A percentile compares a stretch with the other conserved stretches of the same genome.
These are phyloP conservation scores for Heracleum sosnowskyi DNA, from an alignment of 129 eudicot genomes.

Conservation along the genomic window DNA sequence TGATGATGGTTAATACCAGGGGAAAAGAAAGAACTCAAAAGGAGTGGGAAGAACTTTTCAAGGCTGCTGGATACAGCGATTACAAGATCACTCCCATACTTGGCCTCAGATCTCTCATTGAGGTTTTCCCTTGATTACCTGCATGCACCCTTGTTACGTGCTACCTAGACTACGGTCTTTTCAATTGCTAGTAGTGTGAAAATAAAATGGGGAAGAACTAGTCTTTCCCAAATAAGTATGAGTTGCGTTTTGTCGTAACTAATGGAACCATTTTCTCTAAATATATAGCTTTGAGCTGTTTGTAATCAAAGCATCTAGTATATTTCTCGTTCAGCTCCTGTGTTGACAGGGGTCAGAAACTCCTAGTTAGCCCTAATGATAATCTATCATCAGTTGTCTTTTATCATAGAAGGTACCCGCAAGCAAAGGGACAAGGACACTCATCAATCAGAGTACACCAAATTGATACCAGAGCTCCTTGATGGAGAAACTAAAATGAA, in stretches of 20 bases:
- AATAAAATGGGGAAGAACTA: too few species aligned
- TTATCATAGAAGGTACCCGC: too few species aligned
- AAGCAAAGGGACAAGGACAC: too few species aligned
- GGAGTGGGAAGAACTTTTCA: conserved; percentile 1
- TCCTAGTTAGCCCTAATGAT: background rate
- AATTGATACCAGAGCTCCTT: too few species aligned
- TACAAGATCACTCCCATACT: background rate
- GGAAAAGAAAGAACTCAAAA: conserved; percentile 4
- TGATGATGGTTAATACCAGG: background rate
- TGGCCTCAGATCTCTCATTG: background rate
- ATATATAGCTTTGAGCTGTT: too few species aligned
- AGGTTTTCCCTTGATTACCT: background rate
- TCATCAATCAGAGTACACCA: too few species aligned
- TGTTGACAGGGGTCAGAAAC: background rate
- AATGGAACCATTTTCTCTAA: too few species aligned
- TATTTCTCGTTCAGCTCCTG: background rate
- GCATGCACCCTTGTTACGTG: background rate
- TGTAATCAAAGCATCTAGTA: too few species aligned
- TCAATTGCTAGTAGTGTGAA: background rate
- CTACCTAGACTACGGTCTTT: background rate
- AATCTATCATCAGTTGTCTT: too few species aligned
- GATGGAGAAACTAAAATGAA: too few species aligned
- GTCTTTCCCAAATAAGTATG: too few species aligned
- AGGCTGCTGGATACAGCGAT: conserved; percentile 4
- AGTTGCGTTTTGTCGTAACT: too few species aligned